Percentiles rank a stretch among this genome's conserved stretches.
Evolutionary conservation across 345 rosid species (phyloP).

Genomic region (Rhodamnia rubescens): DNA sequence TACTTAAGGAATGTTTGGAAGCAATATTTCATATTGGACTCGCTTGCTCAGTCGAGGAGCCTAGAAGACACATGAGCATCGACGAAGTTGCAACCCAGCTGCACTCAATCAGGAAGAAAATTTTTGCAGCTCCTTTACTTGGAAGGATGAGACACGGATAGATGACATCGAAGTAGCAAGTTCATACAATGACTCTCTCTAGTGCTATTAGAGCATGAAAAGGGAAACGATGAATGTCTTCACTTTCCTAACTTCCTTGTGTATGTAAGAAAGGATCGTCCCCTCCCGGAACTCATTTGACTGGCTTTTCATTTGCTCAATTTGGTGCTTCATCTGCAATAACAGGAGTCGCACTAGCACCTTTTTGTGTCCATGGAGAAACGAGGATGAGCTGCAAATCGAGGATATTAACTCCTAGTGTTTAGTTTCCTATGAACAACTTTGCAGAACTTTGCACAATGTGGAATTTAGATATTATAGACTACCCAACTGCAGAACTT

Average conservation of each 20-base stretch:
- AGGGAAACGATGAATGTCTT: too few species aligned
- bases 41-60: too few species aligned
- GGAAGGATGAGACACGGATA: neutral
- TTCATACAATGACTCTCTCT: too few species aligned
- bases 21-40: too few species aligned
- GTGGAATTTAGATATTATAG: neutral
- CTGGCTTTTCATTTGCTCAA: slow-evolving; percentile 34
- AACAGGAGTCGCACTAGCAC: neutral
- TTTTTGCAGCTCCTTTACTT: neutral
- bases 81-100: neutral
- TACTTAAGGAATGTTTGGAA: too few species aligned
- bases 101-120: neutral
- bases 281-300: slow-evolving; percentile 37
- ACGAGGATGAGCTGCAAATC: neutral
- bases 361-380: neutral
- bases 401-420: neutral
- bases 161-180: neutral
- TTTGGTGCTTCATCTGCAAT: slow-evolving; percentile 42
- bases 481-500: neutral
- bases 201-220: too few species aligned
- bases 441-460: neutral
- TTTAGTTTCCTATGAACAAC: neutral
- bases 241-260: too few species aligned
- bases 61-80: neutral
- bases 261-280: too few species aligned